Base-by-base conservation (phyloP, 2,329 filamentous ascomycete genomes). In the Juglanconis sp. region DNA sequence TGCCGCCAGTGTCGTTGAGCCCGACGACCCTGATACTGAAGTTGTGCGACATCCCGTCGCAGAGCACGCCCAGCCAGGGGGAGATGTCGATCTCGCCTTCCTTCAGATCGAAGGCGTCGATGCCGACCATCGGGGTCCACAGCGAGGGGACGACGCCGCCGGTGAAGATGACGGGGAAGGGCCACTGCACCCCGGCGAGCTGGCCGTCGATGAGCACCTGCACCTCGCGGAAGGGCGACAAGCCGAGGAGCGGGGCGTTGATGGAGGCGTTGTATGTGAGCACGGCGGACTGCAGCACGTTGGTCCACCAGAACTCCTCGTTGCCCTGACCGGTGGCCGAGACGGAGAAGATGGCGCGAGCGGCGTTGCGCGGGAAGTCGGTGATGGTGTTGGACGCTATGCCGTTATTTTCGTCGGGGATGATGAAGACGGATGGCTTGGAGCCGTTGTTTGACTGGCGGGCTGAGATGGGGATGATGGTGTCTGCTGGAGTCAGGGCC, bases 291-390 rank as follows among this genome's bases (percentile, higher is more conserved):
- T 87, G 81, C 2, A 89, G 81, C 1, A 91, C 86, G 68, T 94
- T 94, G 59, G 81, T 83, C 86, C 89, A 95, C 90, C 91, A 95
- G 68, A 94, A 94, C 70, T 96, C 91, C 73, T 95, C 91, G 13
- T 80, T 75, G 0, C 81, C 81, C 71, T 95, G 91, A 0, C 90
- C 91, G 64, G 87, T 91, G 10, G 91, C 89, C 5, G 88, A 86
- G 13, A 95, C 80, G 0, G 89, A 86, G 56, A 94, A 84, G 4
- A 92, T 82, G 17, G 90, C 91, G 59, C 87, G 85, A 54, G 83
- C 82, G 24, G 81, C 79, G 67, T 91, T 88, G 53, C 75, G 78
- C 2, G 91, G 91, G 46, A 96, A 78, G 17, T 73, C 1, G 71
- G 65, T 58, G 49, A 92, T 71, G 0, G 76, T 77, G 63, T 82